Evolutionary conservation across 2,329 filamentous ascomycete genomes (phyloP), one percentile per base, ranked within the genome.

Genomic region (Tolypocladium capitatum): DNA sequence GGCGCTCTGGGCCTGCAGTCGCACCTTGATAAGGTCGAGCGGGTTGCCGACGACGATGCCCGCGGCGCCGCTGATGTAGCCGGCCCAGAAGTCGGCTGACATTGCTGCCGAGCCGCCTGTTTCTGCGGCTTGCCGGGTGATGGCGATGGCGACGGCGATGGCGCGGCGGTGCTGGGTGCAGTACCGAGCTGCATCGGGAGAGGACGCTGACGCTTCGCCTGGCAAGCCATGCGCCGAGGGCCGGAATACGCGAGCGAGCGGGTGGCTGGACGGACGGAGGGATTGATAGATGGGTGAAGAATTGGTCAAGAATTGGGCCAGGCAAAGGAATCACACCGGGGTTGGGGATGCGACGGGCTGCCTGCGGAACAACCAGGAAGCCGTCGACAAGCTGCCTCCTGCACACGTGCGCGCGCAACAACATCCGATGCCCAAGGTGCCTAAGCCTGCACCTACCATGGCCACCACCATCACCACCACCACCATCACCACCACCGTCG

Each of bases 31-130:
- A 20, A 89, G 67, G 61, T 90, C 84, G 5, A 96, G 72, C 3
- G 89, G 88, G 58, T 95, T 95, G 52, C 91, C 89, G 51, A 95
- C 84, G 43, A 94, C 69, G 57, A 96, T 96, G 42, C 88, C 86
- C 44, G 83, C 74, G 49, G 85, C 88, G 46, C 91, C 91, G 60
- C 85, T 91, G 51, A 92, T 68, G 65, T 95, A 96, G 59, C 90
- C 89, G 49, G 90, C 86, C 86, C 86, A 94, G 66, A 96, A 96
- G 63, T 95, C 90, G 56, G 87, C 80, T 45, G 86, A 86, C 86
- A 92, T 91, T 41, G n/a, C 47, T 18, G 43, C 46, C 11, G n/a
- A 8, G 11, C 14, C 34, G 9, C 34, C 34, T 20, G 34, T 1
- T 18, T 20, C 34, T 27, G 21, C 36, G 5, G 36, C 36, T 16